These are phyloP conservation scores for Calonectria hongkongensis DNA, from an alignment of 2,329 filamentous ascomycete species.

Conservation along the genomic window DNA sequence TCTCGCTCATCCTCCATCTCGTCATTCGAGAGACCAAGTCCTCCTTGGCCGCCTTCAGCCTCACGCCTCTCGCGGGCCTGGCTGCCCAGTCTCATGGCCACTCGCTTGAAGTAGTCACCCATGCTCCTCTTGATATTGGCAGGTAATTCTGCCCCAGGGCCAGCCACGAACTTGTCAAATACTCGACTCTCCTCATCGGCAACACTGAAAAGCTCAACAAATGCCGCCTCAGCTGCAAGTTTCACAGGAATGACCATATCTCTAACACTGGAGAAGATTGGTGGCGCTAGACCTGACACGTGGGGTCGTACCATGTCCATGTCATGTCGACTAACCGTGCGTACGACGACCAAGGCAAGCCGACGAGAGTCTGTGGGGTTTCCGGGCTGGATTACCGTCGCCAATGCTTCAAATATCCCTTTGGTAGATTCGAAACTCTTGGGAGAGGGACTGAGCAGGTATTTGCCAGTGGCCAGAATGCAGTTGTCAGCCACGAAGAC, in stretches of 20 bases:
- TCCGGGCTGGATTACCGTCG: slow-evolving; percentile 84
- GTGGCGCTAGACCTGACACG: slow-evolving; percentile 84
- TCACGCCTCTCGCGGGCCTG: slow-evolving; percentile 93
- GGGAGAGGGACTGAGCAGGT: slow-evolving; percentile 81
- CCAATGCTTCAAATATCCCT: slow-evolving; percentile 86
- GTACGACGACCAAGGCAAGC: slow-evolving; percentile 88
- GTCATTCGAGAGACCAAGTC: slow-evolving; percentile 90
- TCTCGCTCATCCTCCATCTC: slow-evolving; percentile 96
- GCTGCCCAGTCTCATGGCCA: slow-evolving; percentile 87
- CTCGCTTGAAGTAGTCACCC: slow-evolving; percentile 97
- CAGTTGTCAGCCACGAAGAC: slow-evolving; percentile 91
- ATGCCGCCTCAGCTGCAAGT: slow-evolving; percentile 94
- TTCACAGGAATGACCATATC: slow-evolving; percentile 97
- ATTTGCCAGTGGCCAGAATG: slow-evolving; percentile 93
- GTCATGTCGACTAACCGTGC: slow-evolving; percentile 87
- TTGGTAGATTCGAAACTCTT: slow-evolving; percentile 86
- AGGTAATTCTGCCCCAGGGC: slow-evolving; percentile 78
- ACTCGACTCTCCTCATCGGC: slow-evolving; percentile 89
- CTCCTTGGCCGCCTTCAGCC: slow-evolving; percentile 91
- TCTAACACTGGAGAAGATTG: slow-evolving; percentile 91
- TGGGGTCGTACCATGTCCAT: slow-evolving; percentile 89
- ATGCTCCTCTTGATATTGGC: slow-evolving; percentile 89
- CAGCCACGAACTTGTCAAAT: slow-evolving; percentile 92
- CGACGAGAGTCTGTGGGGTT: slow-evolving; percentile 88
- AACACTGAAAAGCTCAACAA: slow-evolving; percentile 92